These are phyloP conservation scores for Candida lessepsii DNA, from an alignment of 805 yeast species.

Conservation along the genomic window DNA sequence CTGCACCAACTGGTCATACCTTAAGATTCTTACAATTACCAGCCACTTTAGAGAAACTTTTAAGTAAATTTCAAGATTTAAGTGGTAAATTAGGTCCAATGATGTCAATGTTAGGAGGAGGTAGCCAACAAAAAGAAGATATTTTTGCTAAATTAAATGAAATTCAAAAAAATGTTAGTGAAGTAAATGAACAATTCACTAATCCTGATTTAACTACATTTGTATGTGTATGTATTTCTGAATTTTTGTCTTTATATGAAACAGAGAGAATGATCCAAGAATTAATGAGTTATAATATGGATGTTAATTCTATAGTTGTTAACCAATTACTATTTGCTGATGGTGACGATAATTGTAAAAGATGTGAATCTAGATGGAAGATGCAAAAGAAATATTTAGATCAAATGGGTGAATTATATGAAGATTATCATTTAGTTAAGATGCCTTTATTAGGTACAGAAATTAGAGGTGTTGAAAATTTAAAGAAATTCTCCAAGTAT, in stretches of 20 bases:
- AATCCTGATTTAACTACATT: conserved; percentile 94
- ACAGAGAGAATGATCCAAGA: conserved; percentile 98
- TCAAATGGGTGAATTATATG: conserved; percentile 94
- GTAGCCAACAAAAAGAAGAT: conserved; percentile 68
- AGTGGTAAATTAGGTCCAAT: conserved; percentile 88
- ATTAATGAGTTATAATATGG: conserved; percentile 90
- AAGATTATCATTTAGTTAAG: conserved; percentile 93
- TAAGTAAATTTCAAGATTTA: conserved; percentile 83
- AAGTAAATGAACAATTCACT: conserved; percentile 92
- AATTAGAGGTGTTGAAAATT: conserved; percentile 87
- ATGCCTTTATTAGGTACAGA: conserved; percentile 95
- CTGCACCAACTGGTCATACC: conserved; percentile 99
- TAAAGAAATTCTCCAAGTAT: conserved; percentile 79
- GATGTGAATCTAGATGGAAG: conserved; percentile 90
- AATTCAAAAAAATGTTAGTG: conserved; percentile 75
- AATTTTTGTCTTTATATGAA: conserved; percentile 91
- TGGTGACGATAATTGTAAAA: conserved; percentile 71
- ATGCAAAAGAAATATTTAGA: conserved; percentile 94
- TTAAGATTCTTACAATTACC: conserved; percentile 93
- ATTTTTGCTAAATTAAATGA: conserved; percentile 77
- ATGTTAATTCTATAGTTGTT: conserved; percentile 93
- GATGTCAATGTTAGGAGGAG: conserved; percentile 73
- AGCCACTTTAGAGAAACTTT: conserved; percentile 80
- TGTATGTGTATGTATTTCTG: conserved; percentile 96
- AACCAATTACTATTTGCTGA: conserved; percentile 91